Percentiles rank a stretch among this genome's conserved stretches.
These are phyloP conservation scores for Tuber borchii DNA, from an alignment of 495 filamentous ascomycete genomes.

Conservation along the genomic window DNA sequence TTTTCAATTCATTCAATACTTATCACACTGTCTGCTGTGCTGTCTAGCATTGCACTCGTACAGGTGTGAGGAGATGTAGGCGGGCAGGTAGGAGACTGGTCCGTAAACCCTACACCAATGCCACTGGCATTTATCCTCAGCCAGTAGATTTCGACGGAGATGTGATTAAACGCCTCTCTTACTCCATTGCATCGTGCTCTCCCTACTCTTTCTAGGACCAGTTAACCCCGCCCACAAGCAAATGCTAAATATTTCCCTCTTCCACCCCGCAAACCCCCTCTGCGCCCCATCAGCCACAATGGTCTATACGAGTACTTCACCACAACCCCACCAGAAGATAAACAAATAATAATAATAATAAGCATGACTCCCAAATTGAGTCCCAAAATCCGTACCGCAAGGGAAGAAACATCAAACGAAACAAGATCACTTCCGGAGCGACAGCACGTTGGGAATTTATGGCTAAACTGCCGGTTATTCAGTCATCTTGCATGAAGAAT, in stretches of 20 bases:
- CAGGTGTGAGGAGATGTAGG: neutral
- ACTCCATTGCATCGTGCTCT: neutral
- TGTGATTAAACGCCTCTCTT: conserved; percentile 1
- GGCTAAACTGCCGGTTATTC: conserved; percentile 3
- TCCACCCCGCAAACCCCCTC: neutral
- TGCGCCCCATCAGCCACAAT: neutral
- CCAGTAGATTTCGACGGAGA: conserved; percentile 4
- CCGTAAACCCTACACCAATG: neutral
- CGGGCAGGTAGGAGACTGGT: neutral
- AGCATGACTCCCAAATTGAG: neutral
- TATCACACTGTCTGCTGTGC: neutral
- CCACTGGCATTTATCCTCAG: neutral
- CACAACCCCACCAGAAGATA: neutral
- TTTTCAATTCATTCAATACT: neutral
- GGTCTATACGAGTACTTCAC: neutral
- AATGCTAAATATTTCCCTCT: neutral
- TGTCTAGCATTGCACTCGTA: neutral
- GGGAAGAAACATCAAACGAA: neutral
- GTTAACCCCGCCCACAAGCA: neutral
- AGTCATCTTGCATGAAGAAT: neutral
- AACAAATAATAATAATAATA: neutral
- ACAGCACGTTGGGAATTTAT: neutral
- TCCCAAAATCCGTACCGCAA: neutral
- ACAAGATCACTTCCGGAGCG: neutral
- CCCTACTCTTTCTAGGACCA: neutral